phyloP scores from a whole-genome alignment of 306 rosid species.

The Lablab purpureus region DNA sequence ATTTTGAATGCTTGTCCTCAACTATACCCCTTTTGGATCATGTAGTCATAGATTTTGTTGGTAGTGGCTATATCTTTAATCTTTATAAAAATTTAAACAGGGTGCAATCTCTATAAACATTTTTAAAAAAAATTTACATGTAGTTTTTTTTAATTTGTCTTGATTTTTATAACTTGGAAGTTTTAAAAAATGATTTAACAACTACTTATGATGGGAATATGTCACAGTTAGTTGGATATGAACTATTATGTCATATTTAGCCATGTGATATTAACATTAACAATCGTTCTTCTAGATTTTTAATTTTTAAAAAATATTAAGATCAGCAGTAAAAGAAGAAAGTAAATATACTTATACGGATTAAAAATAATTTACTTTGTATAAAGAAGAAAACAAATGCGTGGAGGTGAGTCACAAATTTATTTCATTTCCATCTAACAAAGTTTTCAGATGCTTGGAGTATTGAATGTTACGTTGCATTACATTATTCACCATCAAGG shows the following conservation, averaged over 20 bases:
- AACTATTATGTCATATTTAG: not conserved
- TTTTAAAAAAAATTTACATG: too few species aligned
- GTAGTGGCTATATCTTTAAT: not conserved
- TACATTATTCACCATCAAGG: not conserved
- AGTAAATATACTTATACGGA: too few species aligned
- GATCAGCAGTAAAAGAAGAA: too few species aligned
- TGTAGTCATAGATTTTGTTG: not conserved
- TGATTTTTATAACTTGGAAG: too few species aligned
- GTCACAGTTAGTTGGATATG: too few species aligned
- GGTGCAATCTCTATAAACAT: too few species aligned
- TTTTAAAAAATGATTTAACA: too few species aligned
- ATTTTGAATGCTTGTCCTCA: constrained; percentile 19
- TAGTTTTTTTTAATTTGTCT: too few species aligned
- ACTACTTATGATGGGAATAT: too few species aligned
- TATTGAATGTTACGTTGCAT: not conserved
- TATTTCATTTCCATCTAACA: not conserved
- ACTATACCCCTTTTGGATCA: constrained; percentile 20
- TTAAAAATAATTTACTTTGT: not conserved
- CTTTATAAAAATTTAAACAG: too few species aligned
- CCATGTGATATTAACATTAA: not conserved
- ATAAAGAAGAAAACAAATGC: not conserved
- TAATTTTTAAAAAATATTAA: too few species aligned
- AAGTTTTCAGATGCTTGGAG: not conserved
- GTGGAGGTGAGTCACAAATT: not conserved
- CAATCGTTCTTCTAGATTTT: not conserved